Base-by-base conservation (phyloP, 2,329 filamentous ascomycete genomes). In the Dothidotthia symphoricarpi region DNA sequence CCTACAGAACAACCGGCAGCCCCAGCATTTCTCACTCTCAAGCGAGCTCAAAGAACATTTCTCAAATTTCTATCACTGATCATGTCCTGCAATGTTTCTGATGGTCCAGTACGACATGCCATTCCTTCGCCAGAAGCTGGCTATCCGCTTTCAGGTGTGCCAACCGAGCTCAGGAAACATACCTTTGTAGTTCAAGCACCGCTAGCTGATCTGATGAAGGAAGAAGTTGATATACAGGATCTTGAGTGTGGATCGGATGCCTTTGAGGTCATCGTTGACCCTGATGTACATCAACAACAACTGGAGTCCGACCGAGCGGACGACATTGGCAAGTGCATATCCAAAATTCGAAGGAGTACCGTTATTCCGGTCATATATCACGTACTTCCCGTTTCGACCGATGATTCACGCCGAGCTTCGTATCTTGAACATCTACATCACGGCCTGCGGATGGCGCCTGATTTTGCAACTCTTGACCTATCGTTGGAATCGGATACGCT, bases 21-120 rank as follows among this genome's bases (percentile, higher is more conserved):
- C 6, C 76, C 79, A 2, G 79, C 81, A 0, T 85, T 84, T 47
- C 64, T 87, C 12, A 82, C 82, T 0, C 64, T 87, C 5, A 87
- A 87, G 56, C 72, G 80, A 31, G 77, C 81, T 3, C 83, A 87
- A 59, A 72, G 80, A 31, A 82, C 86, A 42, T 86, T 87, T 43
- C 69, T 86, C 26, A 82, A 82, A 37, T 85, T 87, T 39, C 67
- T 87, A 7, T 79, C 80, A 1, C 71, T 83, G 16, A 72, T 83
- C 16, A 77, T 79, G 3, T 69, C 77, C 1, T 67, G 70, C 13
- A 72, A 74, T 3, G 68, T 75, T 5, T 74, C 43, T 5, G 42
- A 53, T 32, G 51, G 47, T 17, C 35, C 43, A 10, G 36, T 41
- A 3, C 39, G 45, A 14, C 43, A 45, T 31, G 39, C 48, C 5